Evolutionary conservation across 2,329 filamentous ascomycete genomes (phyloP).

Genomic region (Calonectria henricotiae): DNA sequence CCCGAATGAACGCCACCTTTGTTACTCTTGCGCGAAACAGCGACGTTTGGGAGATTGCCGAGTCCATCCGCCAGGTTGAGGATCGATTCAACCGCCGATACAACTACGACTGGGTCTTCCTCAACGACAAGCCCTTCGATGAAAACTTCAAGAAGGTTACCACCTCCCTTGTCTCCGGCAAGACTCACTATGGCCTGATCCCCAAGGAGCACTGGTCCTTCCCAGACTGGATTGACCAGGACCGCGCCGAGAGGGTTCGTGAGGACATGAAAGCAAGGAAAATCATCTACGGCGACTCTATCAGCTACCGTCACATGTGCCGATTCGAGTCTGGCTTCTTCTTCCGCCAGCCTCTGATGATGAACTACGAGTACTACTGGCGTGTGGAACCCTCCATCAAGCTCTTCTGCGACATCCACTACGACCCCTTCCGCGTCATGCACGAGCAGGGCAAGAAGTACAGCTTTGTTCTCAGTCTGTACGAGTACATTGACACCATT

Average conservation of each 20-base stretch:
- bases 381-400: slow-evolving; percentile 97
- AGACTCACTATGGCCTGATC: slow-evolving; percentile 91
- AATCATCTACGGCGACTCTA: slow-evolving; percentile 98
- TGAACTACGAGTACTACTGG: slow-evolving; percentile 99
- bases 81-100: slow-evolving; percentile 98
- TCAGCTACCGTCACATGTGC: slow-evolving; percentile 99
- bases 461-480: slow-evolving; percentile 94
- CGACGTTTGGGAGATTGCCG: slow-evolving; percentile 96
- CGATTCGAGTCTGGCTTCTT: slow-evolving; percentile 99
- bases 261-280: slow-evolving; percentile 95
- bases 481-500: slow-evolving; percentile 97
- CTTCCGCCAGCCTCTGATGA: slow-evolving; percentile 94
- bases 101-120: slow-evolving; percentile 99
- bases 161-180: slow-evolving; percentile 90
- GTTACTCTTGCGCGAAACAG: slow-evolving; percentile 94
- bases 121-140: slow-evolving; percentile 97
- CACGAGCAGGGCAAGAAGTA: slow-evolving; percentile 98
- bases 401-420: slow-evolving; percentile 95
- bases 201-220: slow-evolving; percentile 97
- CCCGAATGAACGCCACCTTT: slow-evolving; percentile 96
- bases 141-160: slow-evolving; percentile 95
- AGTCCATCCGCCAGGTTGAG: slow-evolving; percentile 96
- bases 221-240: slow-evolving; percentile 94
- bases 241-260: slow-evolving; percentile 90
- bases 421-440: slow-evolving; percentile 98